Base-by-base conservation (phyloP, 805 yeast species). In the Wickerhamomyces chambardii region DNA sequence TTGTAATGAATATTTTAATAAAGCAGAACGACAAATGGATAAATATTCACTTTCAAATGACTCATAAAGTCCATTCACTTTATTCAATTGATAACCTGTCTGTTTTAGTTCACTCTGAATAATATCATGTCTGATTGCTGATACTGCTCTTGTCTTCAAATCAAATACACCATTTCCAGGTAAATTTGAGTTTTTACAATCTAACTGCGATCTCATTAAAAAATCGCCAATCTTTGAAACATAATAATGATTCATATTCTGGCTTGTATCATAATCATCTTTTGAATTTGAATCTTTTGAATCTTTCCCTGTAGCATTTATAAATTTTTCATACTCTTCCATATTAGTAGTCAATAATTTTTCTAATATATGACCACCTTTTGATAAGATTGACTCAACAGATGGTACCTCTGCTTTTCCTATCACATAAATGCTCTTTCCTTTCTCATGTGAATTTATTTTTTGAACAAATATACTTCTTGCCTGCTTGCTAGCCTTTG, bases 91-190 rank as follows among this genome's bases (percentile, higher is more conserved):
- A 51, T 90, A 89, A 19, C 75, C 70, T 1, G 83, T 72, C 2
- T 32, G 21, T 15, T 41, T 40, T 22, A 38, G 36, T 16, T 76
- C 78, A 37, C 70, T 70, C 33, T 65, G 63, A 33, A 70, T 64
- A 29, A 80, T 56, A 58, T 90, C 95, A 53, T 82, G 75, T 31
- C 97, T 66, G 0, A 90, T 76, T 0, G 95, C 84, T 38, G 86
- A 77, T 1, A 83, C 95, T 0, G 97, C 97, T 42, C 98, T 63
- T 0, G 97, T 84, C 49, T 90, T 90, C 38, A 90, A 59, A 57
- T 90, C 98, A 64, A 92, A 90, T 1, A 87, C 78, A 0, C 97
- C 97, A 4, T 81, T 78, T 0, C 95, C 95, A 0, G 97, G 97
- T 27, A 92, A 62, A 27, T 84, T 59, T 0, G 66, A 55, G 55